Evolutionary conservation across 1,284 basidiomycete species (phyloP).

Genomic region (Gymnopus androsaceus): DNA sequence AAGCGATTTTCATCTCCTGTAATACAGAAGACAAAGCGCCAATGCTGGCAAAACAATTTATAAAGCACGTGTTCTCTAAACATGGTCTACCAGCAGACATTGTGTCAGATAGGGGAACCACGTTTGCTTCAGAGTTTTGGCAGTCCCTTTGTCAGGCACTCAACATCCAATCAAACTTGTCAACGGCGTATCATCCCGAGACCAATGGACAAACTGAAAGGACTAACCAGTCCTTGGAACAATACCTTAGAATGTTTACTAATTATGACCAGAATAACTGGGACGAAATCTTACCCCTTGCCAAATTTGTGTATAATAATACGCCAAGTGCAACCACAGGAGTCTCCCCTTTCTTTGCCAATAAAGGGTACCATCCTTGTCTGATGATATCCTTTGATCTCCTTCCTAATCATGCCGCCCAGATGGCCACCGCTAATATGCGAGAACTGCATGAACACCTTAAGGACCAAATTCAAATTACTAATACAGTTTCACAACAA

Average conservation of each 20-base stretch:
- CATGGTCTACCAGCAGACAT: slow-evolving; percentile 13
- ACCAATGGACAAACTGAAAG: slow-evolving; percentile 13
- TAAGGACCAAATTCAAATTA: neutral
- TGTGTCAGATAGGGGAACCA: slow-evolving; percentile 5
- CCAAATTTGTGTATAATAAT: slow-evolving; percentile 11
- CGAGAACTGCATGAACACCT: neutral
- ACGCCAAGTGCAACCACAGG: neutral
- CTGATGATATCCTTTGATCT: neutral
- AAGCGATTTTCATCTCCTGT: slow-evolving; percentile 21
- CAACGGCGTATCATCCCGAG: slow-evolving; percentile 7
- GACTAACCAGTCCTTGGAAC: slow-evolving; percentile 5
- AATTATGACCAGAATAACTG: slow-evolving; percentile 12
- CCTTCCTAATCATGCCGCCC: neutral
- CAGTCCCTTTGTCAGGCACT: neutral
- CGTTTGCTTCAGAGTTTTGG: slow-evolving; percentile 14
- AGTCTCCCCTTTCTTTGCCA: slow-evolving; percentile 7
- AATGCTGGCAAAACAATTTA: neutral
- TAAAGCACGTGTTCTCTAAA: slow-evolving; percentile 3
- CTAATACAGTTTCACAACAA: neutral
- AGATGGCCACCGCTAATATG: neutral
- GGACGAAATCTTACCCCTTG: slow-evolving; percentile 2
- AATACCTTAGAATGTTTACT: slow-evolving; percentile 6
- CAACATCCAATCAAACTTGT: neutral
- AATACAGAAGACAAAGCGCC: neutral
- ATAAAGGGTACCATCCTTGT: slow-evolving; percentile 7